These are phyloP conservation scores for Daedalea quercina DNA, from an alignment of 768 basidiomycete genomes.

Conservation along the genomic window DNA sequence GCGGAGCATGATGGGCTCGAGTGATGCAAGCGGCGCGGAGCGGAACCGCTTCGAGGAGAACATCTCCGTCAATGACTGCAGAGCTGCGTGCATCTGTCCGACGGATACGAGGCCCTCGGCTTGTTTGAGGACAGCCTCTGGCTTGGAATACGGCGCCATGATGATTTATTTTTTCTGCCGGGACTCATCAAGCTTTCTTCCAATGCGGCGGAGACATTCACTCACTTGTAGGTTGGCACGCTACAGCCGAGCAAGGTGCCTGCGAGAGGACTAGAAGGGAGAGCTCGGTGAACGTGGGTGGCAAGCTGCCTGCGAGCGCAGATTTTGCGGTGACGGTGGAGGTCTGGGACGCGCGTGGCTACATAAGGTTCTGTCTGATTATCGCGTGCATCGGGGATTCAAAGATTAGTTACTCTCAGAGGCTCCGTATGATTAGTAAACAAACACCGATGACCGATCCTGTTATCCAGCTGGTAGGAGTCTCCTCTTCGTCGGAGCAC, in stretches of 20 bases:
- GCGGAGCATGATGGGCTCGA: conserved; percentile 94
- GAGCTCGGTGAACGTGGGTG: background rate
- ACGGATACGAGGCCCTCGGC: conserved; percentile 93
- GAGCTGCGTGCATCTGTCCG: conserved; percentile 83
- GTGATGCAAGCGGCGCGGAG: conserved; percentile 76
- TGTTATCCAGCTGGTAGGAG: no score
- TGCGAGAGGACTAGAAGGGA: background rate
- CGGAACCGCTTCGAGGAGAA: conserved; percentile 92
- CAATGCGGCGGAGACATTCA: background rate
- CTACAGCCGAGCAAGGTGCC: background rate
- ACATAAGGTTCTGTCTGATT: background rate
- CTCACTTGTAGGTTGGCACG: background rate
- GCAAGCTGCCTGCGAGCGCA: background rate
- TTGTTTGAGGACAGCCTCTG: conserved; percentile 86
- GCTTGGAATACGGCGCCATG: conserved; percentile 90
- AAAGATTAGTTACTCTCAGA: background rate
- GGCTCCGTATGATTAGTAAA: no score
- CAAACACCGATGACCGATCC: no score
- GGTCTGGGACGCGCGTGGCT: background rate
- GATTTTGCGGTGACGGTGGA: background rate
- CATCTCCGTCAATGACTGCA: conserved; percentile 88
- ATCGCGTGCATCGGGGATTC: background rate
- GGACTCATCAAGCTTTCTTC: background rate
- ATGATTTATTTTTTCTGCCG: conserved; percentile 9
- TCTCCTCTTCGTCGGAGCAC: no score